Evolutionary conservation across 805 yeast genomes (phyloP), one percentile per base, ranked within the genome.

Genomic region (Suhomyces prunicola): DNA sequence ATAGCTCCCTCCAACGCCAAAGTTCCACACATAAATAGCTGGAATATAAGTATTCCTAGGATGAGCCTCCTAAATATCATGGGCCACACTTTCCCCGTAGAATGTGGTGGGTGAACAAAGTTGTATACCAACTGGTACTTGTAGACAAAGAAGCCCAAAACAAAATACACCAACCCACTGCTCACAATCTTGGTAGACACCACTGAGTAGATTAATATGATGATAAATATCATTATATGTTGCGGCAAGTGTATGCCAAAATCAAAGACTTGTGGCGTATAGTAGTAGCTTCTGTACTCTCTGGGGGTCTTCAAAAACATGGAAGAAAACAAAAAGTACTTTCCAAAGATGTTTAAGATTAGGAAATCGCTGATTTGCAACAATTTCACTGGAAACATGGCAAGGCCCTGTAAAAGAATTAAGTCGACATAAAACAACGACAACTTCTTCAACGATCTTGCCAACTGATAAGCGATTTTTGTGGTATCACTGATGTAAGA

Each of bases 81-180:
- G 2, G 86, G 86, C 88, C 88, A 83, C 3, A 81, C 85, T 59
- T 82, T 82, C 5, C 88, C 88, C 0, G 87, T 83, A 12, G 86
- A 81, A 63, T 83, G 87, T 23, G 82, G 85, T 0, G 86, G 84
- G 59, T 83, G 87, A 24, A 83, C 85, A 72, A 77, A 79, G 53
- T 83, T 78, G 64, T 82, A 83, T 15, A 82, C 77, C 56, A 83
- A 69, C 69, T 83, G 88, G 60, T 83, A 83, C 65, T 83, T 83
- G 66, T 82, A 83, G 12, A 81, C 84, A 60, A 80, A 83, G 60
- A 76, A 82, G 0, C 87, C 87, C 33, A 83, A 60, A 9, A 75
- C 64, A 55, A 83, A 83, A 60, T 83, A 83, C 12, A 76, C 80
- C 46, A 83, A 68, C 4, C 87, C 87, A 53, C 84, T 78, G n/a